phyloP scores from a whole-genome alignment of 1,284 basidiomycete species.

The Termitomyces sp. region DNA sequence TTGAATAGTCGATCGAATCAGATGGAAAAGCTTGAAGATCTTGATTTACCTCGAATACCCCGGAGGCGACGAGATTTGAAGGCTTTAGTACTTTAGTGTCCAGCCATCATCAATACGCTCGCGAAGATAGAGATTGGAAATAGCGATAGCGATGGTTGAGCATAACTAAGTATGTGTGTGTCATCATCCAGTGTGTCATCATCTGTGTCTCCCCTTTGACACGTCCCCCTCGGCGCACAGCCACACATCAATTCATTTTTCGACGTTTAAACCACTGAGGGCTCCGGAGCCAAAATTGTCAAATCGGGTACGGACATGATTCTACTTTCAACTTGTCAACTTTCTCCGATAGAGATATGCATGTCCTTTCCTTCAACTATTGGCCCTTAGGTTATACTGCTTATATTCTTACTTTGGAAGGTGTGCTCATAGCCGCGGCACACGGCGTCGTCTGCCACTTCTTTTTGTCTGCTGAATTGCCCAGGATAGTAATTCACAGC shows the following conservation, averaged over 20 bases:
- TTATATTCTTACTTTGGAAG: not conserved
- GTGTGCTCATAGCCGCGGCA: not conserved
- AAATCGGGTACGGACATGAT: not conserved
- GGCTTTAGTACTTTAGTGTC: too few species aligned
- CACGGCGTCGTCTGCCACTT: not conserved
- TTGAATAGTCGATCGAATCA: too few species aligned
- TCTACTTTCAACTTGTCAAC: not conserved
- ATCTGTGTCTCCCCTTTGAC: too few species aligned
- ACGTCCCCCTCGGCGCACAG: not conserved
- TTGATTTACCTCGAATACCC: too few species aligned
- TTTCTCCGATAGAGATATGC: not conserved
- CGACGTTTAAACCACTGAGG: not conserved
- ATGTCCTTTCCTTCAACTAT: not conserved
- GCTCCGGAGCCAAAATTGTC: not conserved
- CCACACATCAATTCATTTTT: not conserved
- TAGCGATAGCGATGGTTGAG: too few species aligned
- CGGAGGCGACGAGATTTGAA: too few species aligned
- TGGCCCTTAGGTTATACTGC: not conserved
- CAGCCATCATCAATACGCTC: too few species aligned
- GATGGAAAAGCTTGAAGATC: too few species aligned
- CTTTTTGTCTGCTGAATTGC: not conserved
- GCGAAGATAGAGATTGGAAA: too few species aligned
- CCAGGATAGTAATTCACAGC: not conserved
- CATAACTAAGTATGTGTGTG: too few species aligned
- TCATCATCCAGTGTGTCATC: too few species aligned